Evolutionary conservation across 2,329 filamentous ascomycete species (phyloP), one percentile per base, ranked within the genome.

Genomic region (Chaetothyriales sp.): DNA sequence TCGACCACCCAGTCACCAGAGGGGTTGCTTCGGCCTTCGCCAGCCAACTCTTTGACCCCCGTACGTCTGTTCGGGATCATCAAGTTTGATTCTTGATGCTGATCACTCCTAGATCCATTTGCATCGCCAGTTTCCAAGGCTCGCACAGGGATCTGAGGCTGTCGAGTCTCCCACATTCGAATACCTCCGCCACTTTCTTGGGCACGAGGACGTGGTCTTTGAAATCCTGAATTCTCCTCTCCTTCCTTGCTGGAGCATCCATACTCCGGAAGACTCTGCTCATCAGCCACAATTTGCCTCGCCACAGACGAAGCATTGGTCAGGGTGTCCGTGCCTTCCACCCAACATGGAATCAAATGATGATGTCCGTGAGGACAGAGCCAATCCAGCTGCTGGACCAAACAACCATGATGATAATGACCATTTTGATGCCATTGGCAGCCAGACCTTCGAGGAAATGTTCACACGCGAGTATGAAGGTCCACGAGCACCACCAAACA

Each of bases 161-260:
- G 32, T 39, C 12, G 32, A 39, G 3, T 39, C 32, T 4, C 32
- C 32, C 2, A 39, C 32, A 2, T 39, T 39, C 15, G 32, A 39
- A 39, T 39, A 39, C 32, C 32, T 39, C 10, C 32, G 32, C 32
- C 32, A 39, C 32, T 39, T 39, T 39, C 32, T 39, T 15, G 32
- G 32, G 15, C 32, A 39, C 32, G 32, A 39, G 32, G 32, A 15
- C 32, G 32, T 12, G 10, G 3, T 51, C 56, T 32, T 46, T 53
- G 42, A 59, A 48, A 53, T 57, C 49, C 48, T 48, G 22, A 50
- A 51, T 56, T 22, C 56, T 46, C 57, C 57, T 58, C 6, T 49
- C 57, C 53, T 58, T 58, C 15, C 57, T 56, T 8, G 5, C 15
- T 10, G 10, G 32, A 39, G 32, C 32, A 5, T 39, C 32, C 12